phyloP scores from a whole-genome alignment of 1,284 basidiomycete genomes.

The Leccinum subspadiceum region DNA sequence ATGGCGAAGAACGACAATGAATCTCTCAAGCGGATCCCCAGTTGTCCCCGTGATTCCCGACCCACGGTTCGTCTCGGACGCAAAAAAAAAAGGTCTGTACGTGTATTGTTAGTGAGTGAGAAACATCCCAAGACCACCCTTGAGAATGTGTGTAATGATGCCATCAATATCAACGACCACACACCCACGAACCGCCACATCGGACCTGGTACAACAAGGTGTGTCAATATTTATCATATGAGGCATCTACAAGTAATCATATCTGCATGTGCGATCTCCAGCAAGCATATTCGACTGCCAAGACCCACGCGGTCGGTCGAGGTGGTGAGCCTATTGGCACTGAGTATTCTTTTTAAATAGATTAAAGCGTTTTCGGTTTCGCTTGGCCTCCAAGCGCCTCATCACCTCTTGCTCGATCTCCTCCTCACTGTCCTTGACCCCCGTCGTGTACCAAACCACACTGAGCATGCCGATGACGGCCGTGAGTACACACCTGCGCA shows the following conservation, averaged over 20 bases:
- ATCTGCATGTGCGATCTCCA: not conserved
- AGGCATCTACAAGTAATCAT: not conserved
- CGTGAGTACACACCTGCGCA: conserved; percentile 67
- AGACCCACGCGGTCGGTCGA: not conserved
- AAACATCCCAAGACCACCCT: not conserved
- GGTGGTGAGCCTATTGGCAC: conserved; percentile 5
- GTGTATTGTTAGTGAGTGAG: not conserved
- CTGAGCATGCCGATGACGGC: conserved; percentile 79
- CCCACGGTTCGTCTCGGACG: not conserved
- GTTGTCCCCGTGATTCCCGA: not conserved
- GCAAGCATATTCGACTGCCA: not conserved
- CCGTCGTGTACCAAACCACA: conserved; percentile 81
- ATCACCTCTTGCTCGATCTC: conserved; percentile 75
- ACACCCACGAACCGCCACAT: not conserved
- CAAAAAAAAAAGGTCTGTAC: not conserved
- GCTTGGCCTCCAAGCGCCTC: conserved; percentile 54
- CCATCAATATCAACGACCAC: not conserved
- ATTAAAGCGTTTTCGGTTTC: conserved; percentile 38
- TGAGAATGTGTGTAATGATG: not conserved
- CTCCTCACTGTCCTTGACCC: conserved; percentile 65
- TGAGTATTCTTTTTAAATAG: conserved; percentile 16
- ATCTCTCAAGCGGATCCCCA: not conserved
- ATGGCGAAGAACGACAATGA: not conserved
- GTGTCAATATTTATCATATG: not conserved
- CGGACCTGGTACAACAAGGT: not conserved